Conservation (phyloP, 371 early-diverging fungal species). For the Apophysomyces trapeziformis region DNA sequence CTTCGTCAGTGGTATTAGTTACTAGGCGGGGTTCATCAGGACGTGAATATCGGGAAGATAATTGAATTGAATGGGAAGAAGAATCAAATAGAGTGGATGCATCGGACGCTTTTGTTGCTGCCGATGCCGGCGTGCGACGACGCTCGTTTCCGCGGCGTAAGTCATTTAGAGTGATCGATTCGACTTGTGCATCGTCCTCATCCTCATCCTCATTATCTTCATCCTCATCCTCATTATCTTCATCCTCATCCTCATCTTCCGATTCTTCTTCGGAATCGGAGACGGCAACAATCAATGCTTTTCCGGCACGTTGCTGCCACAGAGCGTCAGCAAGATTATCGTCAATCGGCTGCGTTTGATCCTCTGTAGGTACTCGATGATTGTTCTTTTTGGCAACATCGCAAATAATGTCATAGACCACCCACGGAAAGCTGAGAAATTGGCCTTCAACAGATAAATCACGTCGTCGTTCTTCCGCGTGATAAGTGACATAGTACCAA, state of each 20-base stretch:
- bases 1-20: too few species aligned
- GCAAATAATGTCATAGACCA: slow-evolving; percentile 57
- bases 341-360: slow-evolving; percentile 16
- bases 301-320: not conserved
- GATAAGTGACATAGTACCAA: slow-evolving; percentile 80
- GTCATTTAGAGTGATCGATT: not conserved
- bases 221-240: slow-evolving; percentile 5
- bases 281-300: not conserved
- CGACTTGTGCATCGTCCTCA: not conserved
- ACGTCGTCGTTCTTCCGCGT: slow-evolving; percentile 36
- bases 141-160: not conserved
- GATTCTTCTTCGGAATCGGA: slow-evolving; percentile 20
- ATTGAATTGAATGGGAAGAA: too few species aligned
- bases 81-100: too few species aligned
- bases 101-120: not conserved
- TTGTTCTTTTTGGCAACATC: slow-evolving; percentile 47
- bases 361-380: not conserved
- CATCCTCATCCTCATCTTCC: slow-evolving; percentile 8
- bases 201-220: slow-evolving; percentile 11
- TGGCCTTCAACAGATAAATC: slow-evolving; percentile 26
- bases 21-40: too few species aligned
- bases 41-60: too few species aligned
- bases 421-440: slow-evolving; percentile 72
- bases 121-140: not conserved
- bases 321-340: slow-evolving; percentile 18